phyloP scores from a whole-genome alignment of 345 rosid genomes.

The Hypericum androsaemum region DNA sequence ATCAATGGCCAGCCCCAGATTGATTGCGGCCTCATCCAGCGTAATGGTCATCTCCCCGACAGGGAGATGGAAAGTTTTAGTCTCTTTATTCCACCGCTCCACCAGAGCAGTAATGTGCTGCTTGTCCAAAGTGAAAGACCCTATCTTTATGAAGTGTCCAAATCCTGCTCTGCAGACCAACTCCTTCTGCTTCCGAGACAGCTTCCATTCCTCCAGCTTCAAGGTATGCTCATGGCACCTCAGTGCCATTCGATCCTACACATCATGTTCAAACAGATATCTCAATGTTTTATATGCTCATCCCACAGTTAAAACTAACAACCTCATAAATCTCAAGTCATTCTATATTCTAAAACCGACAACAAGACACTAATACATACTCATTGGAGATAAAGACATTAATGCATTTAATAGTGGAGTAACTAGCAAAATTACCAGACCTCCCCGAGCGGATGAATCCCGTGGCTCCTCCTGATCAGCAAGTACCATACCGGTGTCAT shows the following conservation, averaged over 20 bases:
- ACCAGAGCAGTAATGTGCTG: slow-evolving; percentile 1
- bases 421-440: too few species aligned
- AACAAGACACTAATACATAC: too few species aligned
- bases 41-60: slow-evolving; percentile 8
- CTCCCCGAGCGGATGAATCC: too few species aligned
- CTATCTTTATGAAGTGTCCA: background rate
- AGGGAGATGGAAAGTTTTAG: slow-evolving; percentile 1
- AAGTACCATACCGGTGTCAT: too few species aligned
- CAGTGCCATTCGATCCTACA: background rate
- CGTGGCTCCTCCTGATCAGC: too few species aligned
- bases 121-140: slow-evolving; percentile 3
- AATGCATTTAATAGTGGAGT: too few species aligned
- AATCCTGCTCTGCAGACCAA: slow-evolving; percentile 4
- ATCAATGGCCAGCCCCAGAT: slow-evolving; percentile 3
- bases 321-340: too few species aligned
- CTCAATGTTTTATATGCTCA: too few species aligned
- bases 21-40: background rate
- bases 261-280: too few species aligned
- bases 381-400: too few species aligned
- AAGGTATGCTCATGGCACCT: slow-evolving; percentile 6
- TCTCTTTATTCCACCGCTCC: slow-evolving; percentile 7
- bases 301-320: too few species aligned
- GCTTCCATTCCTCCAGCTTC: slow-evolving; percentile 8
- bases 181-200: background rate
- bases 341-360: too few species aligned